Conservation (phyloP, 106 monocot species). For the Apostasia shenzhenica region DNA sequence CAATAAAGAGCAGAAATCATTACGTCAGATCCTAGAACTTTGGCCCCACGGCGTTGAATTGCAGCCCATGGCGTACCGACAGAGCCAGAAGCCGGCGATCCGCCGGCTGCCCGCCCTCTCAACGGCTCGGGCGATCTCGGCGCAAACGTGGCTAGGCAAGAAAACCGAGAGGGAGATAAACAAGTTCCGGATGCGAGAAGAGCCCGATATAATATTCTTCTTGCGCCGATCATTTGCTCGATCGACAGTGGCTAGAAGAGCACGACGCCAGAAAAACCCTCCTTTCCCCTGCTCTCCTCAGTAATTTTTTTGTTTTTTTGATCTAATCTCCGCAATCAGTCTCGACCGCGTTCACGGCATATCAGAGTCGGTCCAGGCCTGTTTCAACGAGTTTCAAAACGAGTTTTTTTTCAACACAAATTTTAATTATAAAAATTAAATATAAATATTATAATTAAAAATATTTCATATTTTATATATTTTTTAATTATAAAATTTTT, state of each 20-base stretch:
- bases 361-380: too few relatives aligned
- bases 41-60: constrained; percentile 57
- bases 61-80: constrained; percentile 60
- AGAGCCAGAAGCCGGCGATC: constrained; percentile 1
- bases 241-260: background rate
- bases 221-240: constrained; percentile 13
- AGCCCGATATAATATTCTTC: constrained; percentile 7
- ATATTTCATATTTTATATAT: too few relatives aligned
- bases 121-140: constrained; percentile 4
- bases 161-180: background rate
- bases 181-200: background rate
- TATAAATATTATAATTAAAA: too few relatives aligned
- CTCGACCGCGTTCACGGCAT: too few relatives aligned
- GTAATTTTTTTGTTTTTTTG: too few relatives aligned
- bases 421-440: too few relatives aligned
- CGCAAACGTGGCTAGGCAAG: constrained; percentile 18
- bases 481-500: too few relatives aligned
- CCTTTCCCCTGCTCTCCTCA: too few relatives aligned
- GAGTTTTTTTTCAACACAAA: too few relatives aligned
- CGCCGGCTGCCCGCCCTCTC: background rate
- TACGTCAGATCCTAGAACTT: constrained; percentile 84
- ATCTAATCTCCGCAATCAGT: too few relatives aligned
- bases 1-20: background rate
- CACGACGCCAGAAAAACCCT: too few relatives aligned
- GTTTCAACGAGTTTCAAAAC: too few relatives aligned